These are phyloP conservation scores for Penicillium sp. DNA, from an alignment of 2,329 filamentous ascomycete species.

Conservation along the genomic window DNA sequence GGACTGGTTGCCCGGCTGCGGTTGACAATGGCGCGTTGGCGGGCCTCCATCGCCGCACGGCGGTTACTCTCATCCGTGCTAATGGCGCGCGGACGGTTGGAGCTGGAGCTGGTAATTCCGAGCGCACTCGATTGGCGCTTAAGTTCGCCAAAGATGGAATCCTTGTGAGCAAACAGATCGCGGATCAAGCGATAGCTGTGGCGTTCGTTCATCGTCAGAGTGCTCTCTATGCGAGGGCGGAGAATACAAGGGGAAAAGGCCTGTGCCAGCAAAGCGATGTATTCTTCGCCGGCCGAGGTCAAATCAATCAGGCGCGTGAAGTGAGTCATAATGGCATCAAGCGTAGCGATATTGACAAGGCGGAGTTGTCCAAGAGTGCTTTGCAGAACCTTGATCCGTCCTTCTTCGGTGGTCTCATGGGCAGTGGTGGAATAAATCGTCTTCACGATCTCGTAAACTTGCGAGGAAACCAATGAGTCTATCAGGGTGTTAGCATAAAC, in stretches of 20 bases:
- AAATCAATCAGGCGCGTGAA: slow-evolving; percentile 95
- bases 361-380: slow-evolving; percentile 93
- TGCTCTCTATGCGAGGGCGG: slow-evolving; percentile 80
- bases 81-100: slow-evolving; percentile 72
- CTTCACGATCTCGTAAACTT: slow-evolving; percentile 98
- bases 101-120: slow-evolving; percentile 49
- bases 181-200: slow-evolving; percentile 87
- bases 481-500: slow-evolving; percentile 10
- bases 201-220: slow-evolving; percentile 91
- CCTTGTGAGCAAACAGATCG: slow-evolving; percentile 90
- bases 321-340: slow-evolving; percentile 96
- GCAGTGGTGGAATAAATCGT: slow-evolving; percentile 87
- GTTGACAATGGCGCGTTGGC: slow-evolving; percentile 71
- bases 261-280: slow-evolving; percentile 70
- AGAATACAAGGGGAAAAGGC: slow-evolving; percentile 80
- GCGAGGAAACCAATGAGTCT: slow-evolving; percentile 98
- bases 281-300: slow-evolving; percentile 90
- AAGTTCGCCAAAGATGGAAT: slow-evolving; percentile 89
- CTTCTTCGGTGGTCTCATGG: slow-evolving; percentile 70
- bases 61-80: slow-evolving; percentile 95
- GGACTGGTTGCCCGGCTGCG: slow-evolving; percentile 75
- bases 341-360: slow-evolving; percentile 95
- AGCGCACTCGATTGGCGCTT: slow-evolving; percentile 63
- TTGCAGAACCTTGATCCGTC: slow-evolving; percentile 85
- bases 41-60: slow-evolving; percentile 89